phyloP scores from a whole-genome alignment of 2,329 filamentous ascomycete species.

The Leptographium wingfieldii region DNA sequence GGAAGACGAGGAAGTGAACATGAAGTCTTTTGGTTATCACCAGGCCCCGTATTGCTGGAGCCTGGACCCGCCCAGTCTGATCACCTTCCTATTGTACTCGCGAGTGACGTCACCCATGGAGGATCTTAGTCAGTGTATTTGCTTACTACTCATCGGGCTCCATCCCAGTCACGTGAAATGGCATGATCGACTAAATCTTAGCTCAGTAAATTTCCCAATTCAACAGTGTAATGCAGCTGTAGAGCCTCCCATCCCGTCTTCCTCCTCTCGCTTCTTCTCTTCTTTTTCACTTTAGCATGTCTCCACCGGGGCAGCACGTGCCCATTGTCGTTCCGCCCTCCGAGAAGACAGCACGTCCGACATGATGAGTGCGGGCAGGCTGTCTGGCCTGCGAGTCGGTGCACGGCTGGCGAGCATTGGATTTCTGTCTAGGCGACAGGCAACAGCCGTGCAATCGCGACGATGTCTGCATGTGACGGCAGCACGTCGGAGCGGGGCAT shows the following conservation, averaged over 20 bases:
- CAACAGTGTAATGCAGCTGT: neutral
- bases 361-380: neutral
- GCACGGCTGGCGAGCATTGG: neutral
- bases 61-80: no score
- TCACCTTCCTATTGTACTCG: no score
- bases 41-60: no score
- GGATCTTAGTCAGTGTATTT: no score
- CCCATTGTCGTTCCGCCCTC: neutral
- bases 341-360: neutral
- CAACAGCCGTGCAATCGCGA: neutral
- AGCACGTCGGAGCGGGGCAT: slow-evolving; percentile 30
- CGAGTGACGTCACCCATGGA: no score
- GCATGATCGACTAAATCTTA: neutral
- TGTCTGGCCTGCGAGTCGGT: neutral
- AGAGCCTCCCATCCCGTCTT: neutral
- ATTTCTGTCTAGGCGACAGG: neutral
- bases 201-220: neutral
- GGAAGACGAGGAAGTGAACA: no score
- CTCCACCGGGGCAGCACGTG: neutral
- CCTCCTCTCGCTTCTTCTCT: neutral
- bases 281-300: neutral
- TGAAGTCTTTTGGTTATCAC: no score
- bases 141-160: no score
- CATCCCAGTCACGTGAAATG: slow-evolving; percentile 2
- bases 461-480: slow-evolving; percentile 13